phyloP scores from a whole-genome alignment of 495 filamentous ascomycete species.

The Tuber calosporum region DNA sequence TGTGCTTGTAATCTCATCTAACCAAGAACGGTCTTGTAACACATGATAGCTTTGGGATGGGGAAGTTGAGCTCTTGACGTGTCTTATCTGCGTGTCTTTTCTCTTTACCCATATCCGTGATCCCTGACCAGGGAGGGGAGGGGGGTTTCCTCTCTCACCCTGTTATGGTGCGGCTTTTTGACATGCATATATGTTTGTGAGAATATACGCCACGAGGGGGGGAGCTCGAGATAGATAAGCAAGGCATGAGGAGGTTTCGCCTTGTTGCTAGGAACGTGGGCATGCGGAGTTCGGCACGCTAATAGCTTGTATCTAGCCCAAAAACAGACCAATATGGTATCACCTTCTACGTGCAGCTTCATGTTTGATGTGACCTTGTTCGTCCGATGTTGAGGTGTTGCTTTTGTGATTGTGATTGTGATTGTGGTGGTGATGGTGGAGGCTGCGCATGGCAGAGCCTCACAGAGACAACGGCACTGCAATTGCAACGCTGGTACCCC shows the following conservation, averaged over 20 bases:
- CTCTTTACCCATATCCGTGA: background rate
- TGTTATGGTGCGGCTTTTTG: background rate
- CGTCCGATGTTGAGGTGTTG: background rate
- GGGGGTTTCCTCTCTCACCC: background rate
- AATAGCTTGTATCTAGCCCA: background rate
- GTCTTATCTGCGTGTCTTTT: background rate
- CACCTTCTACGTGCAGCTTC: background rate
- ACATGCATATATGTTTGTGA: background rate
- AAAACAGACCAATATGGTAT: background rate
- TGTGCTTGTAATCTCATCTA: no score
- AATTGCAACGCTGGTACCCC: background rate
- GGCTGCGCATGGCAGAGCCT: background rate
- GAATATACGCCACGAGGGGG: background rate
- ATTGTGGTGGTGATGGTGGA: no score
- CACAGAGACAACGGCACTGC: background rate
- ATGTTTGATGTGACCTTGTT: background rate
- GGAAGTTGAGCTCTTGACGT: background rate
- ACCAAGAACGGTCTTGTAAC: no score
- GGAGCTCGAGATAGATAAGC: background rate
- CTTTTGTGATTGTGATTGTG: background rate
- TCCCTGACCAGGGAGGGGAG: background rate
- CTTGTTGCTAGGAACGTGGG: background rate
- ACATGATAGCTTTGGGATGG: background rate
- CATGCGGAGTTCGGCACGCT: background rate
- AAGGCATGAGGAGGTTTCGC: background rate